Conservation (phyloP, 768 basidiomycete species). For the Pulveroboletus sp. region DNA sequence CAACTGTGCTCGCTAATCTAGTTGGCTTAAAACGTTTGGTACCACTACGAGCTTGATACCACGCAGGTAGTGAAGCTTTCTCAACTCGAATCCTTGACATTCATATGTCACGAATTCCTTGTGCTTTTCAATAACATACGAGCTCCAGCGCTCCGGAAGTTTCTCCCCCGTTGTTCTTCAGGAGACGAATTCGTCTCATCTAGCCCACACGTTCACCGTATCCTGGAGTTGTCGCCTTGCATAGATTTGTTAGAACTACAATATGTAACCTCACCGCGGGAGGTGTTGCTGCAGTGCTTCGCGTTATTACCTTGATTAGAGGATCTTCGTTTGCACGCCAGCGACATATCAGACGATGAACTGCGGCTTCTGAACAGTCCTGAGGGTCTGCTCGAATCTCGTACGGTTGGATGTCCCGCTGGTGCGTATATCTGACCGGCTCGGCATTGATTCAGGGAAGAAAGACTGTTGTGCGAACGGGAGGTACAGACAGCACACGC, state of each 20-base stretch:
- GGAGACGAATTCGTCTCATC: conserved; percentile 17
- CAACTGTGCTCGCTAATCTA: conserved; percentile 35
- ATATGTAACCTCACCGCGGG: conserved; percentile 41
- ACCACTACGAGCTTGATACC: conserved; percentile 16
- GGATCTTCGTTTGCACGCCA: conserved; percentile 52
- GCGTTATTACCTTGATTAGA: conserved; percentile 36
- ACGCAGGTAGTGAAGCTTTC: conserved; percentile 16
- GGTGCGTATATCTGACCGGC: too few relatives aligned
- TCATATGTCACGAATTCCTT: conserved; percentile 31
- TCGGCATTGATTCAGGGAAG: too few relatives aligned
- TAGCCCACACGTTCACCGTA: conserved; percentile 27
- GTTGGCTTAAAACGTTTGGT: conserved; percentile 38
- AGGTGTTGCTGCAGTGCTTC: conserved; percentile 35
- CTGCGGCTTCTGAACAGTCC: conserved; percentile 31
- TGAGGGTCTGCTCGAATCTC: too few relatives aligned
- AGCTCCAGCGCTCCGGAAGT: conserved; percentile 35
- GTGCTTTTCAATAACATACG: conserved; percentile 25
- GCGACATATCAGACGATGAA: conserved; percentile 48
- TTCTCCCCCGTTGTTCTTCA: conserved; percentile 38
- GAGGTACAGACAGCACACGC: conserved; percentile 50
- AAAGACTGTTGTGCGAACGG: conserved; percentile 57
- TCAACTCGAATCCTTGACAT: conserved; percentile 26
- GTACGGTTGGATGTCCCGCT: too few relatives aligned
- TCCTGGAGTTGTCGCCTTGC: conserved; percentile 29
- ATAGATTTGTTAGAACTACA: conserved; percentile 44